Evolutionary conservation across 495 filamentous ascomycete species (phyloP).

Genomic region (Tirmania nivea): DNA sequence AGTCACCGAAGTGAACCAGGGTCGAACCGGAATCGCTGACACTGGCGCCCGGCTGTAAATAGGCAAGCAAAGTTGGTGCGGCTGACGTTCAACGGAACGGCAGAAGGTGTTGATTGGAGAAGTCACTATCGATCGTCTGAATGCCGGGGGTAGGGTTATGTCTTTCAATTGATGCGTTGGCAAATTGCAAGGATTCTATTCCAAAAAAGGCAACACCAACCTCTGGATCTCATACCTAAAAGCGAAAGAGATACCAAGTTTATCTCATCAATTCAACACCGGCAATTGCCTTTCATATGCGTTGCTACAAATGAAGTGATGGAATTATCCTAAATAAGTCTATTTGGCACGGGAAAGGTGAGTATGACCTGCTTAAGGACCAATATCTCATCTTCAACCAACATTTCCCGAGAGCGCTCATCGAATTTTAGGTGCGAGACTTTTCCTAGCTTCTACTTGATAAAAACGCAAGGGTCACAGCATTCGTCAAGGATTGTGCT

Average conservation of each 20-base stretch:
- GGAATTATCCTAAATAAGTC: conserved; percentile 11
- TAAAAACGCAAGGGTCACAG: background rate
- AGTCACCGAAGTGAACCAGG: background rate
- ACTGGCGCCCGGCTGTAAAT: background rate
- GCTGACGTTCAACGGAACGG: background rate
- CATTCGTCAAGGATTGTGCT: background rate
- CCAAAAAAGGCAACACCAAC: background rate
- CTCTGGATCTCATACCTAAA: background rate
- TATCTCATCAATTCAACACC: background rate
- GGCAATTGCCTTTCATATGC: background rate
- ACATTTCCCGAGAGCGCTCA: background rate
- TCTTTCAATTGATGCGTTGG: background rate
- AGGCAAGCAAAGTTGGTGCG: background rate
- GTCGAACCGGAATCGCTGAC: too few species aligned
- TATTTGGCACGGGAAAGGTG: background rate
- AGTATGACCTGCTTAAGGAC: background rate
- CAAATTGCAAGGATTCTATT: background rate
- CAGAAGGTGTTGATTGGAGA: background rate
- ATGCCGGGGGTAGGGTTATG: background rate
- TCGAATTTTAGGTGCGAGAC: background rate
- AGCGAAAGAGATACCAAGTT: background rate
- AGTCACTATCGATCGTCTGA: background rate
- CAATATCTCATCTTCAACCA: background rate
- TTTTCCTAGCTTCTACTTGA: background rate
- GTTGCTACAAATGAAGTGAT: conserved; percentile 7